Conservation (phyloP, 129 eudicot genomes). For the sunflower (Helianthus annuus) region DNA sequence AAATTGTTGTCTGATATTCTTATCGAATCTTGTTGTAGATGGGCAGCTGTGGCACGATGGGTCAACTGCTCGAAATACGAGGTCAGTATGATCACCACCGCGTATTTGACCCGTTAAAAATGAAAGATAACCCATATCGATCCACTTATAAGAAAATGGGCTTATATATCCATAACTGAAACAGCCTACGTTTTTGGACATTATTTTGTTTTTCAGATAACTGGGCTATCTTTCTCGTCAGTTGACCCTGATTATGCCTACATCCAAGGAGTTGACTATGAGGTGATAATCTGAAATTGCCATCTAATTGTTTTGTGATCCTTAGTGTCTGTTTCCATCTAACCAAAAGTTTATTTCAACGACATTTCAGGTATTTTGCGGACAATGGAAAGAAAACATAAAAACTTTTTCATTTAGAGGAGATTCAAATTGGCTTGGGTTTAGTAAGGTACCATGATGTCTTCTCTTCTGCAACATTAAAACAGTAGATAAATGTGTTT, state of each 20-base stretch:
- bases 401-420: slow-evolving; percentile 83
- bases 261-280: slow-evolving; percentile 90
- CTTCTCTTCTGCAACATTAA: slow-evolving; percentile 6
- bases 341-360: neutral
- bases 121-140: neutral
- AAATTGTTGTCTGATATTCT: slow-evolving; percentile 15
- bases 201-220: slow-evolving; percentile 50
- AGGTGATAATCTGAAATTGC: slow-evolving; percentile 44
- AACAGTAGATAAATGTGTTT: no score
- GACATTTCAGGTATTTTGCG: slow-evolving; percentile 60
- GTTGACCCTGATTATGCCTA: slow-evolving; percentile 64
- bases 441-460: slow-evolving; percentile 63
- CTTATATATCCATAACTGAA: neutral
- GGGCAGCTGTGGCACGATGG: slow-evolving; percentile 83
- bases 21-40: slow-evolving; percentile 45
- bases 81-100: slow-evolving; percentile 38
- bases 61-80: slow-evolving; percentile 83
- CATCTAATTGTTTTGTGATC: neutral
- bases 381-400: slow-evolving; percentile 56
- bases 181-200: neutral
- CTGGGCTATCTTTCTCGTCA: slow-evolving; percentile 81
- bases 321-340: neutral
- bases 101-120: neutral
- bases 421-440: slow-evolving; percentile 95
- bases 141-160: neutral